Evolutionary conservation across 345 rosid species (phyloP).

Genomic region (Jatropha curcas): DNA sequence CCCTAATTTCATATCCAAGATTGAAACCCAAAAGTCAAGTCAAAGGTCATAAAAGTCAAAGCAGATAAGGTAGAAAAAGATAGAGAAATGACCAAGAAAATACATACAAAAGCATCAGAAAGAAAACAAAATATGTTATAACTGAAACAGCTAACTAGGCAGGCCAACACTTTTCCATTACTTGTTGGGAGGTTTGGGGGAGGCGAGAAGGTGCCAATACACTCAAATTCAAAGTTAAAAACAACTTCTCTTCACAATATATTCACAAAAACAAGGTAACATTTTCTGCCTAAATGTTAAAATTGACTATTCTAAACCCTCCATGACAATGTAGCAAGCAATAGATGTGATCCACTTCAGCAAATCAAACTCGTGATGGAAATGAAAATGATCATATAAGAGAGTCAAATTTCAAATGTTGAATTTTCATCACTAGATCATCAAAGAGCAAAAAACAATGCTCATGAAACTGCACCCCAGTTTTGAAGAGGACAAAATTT

Average conservation of each 20-base stretch:
- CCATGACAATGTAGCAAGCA: not conserved
- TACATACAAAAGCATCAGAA: not conserved
- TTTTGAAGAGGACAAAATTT: not conserved
- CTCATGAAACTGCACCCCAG: not conserved
- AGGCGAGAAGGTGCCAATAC: not conserved
- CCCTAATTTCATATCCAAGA: slow-evolving; percentile 30
- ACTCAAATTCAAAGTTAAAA: not conserved
- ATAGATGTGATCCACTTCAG: not conserved
- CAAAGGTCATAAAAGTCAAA: slow-evolving; percentile 8
- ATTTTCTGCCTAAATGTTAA: not conserved
- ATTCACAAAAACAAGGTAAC: not conserved
- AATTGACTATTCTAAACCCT: not conserved
- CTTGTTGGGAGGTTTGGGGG: not conserved
- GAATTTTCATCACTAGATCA: not conserved
- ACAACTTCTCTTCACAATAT: not conserved
- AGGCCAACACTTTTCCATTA: not conserved
- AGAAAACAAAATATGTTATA: not conserved
- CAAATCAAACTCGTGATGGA: not conserved
- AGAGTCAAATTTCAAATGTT: not conserved
- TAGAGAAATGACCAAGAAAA: not conserved
- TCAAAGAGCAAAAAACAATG: not conserved
- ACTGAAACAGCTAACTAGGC: not conserved
- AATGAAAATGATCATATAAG: not conserved
- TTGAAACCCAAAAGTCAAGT: slow-evolving; percentile 16
- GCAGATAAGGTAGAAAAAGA: not conserved